Conservation (phyloP, 2,329 filamentous ascomycete genomes). For the Orbilia quercus region DNA sequence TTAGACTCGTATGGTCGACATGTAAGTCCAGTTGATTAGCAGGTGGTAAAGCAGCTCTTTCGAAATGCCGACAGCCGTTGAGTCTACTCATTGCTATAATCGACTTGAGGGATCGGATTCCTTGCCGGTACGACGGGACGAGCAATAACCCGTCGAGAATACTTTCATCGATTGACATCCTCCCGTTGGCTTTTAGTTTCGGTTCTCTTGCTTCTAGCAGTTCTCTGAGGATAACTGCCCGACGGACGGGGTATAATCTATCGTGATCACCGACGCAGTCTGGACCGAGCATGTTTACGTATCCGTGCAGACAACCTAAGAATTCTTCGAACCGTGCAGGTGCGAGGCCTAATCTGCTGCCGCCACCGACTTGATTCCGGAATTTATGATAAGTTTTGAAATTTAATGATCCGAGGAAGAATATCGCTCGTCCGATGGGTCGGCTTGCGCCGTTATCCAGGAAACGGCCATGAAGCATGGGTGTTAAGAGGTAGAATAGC, state of each 20-base stretch:
- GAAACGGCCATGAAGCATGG: slow-evolving; percentile 40
- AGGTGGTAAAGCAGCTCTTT: slow-evolving; percentile 37
- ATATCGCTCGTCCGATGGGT: slow-evolving; percentile 39
- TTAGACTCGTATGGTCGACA: slow-evolving; percentile 20
- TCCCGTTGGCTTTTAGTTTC: slow-evolving; percentile 34
- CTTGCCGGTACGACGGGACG: slow-evolving; percentile 36
- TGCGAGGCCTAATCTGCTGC: not conserved
- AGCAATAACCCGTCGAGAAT: slow-evolving; percentile 39
- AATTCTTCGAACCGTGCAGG: slow-evolving; percentile 39
- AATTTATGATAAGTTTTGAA: slow-evolving; percentile 47
- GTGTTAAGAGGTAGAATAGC: slow-evolving; percentile 34
- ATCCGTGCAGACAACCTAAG: slow-evolving; percentile 44
- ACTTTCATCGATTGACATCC: slow-evolving; percentile 37
- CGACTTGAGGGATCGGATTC: slow-evolving; percentile 34
- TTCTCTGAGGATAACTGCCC: slow-evolving; percentile 35
- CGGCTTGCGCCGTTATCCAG: slow-evolving; percentile 34
- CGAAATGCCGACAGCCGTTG: slow-evolving; percentile 27
- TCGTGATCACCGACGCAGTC: slow-evolving; percentile 40
- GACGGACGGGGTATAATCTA: slow-evolving; percentile 44
- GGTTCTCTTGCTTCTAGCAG: slow-evolving; percentile 27
- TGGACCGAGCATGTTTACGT: slow-evolving; percentile 45
- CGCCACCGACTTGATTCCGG: slow-evolving; percentile 25
- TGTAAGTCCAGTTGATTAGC: slow-evolving; percentile 34
- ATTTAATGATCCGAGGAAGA: slow-evolving; percentile 39
- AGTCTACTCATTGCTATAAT: slow-evolving; percentile 48